A percentile compares a stretch with the other conserved stretches of the same genome.
These are phyloP conservation scores for Blastobotrys illinoisensis DNA, from an alignment of 1,139 yeast genomes.

Conservation along the genomic window DNA sequence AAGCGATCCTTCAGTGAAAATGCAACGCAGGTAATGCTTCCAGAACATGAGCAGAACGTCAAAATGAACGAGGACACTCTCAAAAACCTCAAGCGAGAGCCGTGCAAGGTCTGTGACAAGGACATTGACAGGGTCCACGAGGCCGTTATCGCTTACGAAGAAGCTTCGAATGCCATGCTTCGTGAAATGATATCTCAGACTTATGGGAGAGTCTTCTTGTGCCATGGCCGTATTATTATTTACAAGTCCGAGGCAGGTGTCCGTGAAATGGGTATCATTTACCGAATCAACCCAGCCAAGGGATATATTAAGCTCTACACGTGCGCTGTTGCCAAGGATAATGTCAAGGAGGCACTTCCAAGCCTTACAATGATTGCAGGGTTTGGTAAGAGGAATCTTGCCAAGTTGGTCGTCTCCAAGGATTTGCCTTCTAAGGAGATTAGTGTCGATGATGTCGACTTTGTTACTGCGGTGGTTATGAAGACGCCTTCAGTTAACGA, in stretches of 20 bases:
- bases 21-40: slow-evolving; percentile 74
- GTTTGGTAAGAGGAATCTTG: slow-evolving; percentile 31
- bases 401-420: slow-evolving; percentile 24
- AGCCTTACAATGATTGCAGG: slow-evolving; percentile 42
- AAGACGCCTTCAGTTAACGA: slow-evolving; percentile 38
- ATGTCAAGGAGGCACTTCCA: slow-evolving; percentile 34
- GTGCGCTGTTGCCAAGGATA: slow-evolving; percentile 10
- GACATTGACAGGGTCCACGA: slow-evolving; percentile 45
- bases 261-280: slow-evolving; percentile 42
- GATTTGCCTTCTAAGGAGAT: slow-evolving; percentile 40
- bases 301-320: slow-evolving; percentile 10
- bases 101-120: slow-evolving; percentile 35
- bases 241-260: slow-evolving; percentile 45
- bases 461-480: slow-evolving; percentile 43
- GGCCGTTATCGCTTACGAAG: slow-evolving; percentile 43
- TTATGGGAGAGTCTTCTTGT: slow-evolving; percentile 43
- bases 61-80: slow-evolving; percentile 48
- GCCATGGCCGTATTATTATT: slow-evolving; percentile 56
- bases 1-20: slow-evolving; percentile 93
- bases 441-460: slow-evolving; percentile 44
- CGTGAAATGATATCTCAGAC: slow-evolving; percentile 45
- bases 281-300: slow-evolving; percentile 9
- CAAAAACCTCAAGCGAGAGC: slow-evolving; percentile 37
- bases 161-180: slow-evolving; percentile 28
- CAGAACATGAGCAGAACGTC: slow-evolving; percentile 74